Base-by-base conservation (phyloP, 768 basidiomycete genomes). In the Tricholoma sp. region DNA sequence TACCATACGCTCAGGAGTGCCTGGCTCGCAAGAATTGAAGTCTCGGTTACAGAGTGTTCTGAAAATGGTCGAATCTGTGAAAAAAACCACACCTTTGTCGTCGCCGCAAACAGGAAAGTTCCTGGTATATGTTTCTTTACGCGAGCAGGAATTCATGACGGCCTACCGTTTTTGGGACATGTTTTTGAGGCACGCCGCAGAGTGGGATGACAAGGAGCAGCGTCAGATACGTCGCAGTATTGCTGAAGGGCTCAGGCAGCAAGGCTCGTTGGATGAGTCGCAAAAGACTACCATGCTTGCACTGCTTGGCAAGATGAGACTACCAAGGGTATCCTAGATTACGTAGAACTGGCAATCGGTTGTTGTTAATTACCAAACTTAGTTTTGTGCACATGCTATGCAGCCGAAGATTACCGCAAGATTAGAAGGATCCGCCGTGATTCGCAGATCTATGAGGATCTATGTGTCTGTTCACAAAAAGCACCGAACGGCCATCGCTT, bases 141-240 rank as follows among this genome's bases (percentile, higher is more conserved):
- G 70, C 39, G 73, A 76, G 33, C 68, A 76, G 17, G 76, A 83
- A 47, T 76, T 83, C 0, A 56, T 61, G 58, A 67, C 83, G 69
- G 88, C 85, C 1, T 86, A 75, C 71, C 68, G 69, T 45, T 87
- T 88, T 66, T 89, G 87, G 87, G 61, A 66, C 49, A 60, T 67
- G 50, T 66, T 86, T 57, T 50, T 88, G 11, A 71, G 65, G 56
- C 65, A 66, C 28, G 77, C 70, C 65, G 69, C 76, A 6, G 71
- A 79, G 54, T 82, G 80, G 80, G 60, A 65, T 5, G 82, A 85
- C 64, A 29, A 17, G 17, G 74, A 77, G 62, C 83, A 85, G 60
- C 57, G 52, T 28, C 54, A 52, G 34, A 64, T 76, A 60, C 81
- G 87, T 53, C 57, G 65, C 1, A 64, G 65, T 20, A 79, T 88